A percentile compares a stretch with the other conserved stretches of the same genome.
phyloP scores from a whole-genome alignment of 1,284 basidiomycete species.

The Mrakiaceae sp. region DNA sequence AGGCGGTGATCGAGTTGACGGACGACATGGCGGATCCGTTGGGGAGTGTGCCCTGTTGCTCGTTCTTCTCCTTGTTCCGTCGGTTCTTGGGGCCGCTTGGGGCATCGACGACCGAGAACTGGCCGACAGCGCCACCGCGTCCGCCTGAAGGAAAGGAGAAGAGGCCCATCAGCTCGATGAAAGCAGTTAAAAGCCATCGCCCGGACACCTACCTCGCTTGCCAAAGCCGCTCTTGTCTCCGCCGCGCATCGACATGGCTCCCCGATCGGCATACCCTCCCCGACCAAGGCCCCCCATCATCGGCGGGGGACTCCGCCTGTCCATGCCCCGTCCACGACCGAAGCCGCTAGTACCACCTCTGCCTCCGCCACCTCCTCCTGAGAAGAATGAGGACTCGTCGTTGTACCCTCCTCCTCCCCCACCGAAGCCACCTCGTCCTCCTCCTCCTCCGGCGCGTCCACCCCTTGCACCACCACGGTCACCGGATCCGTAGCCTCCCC shows the following conservation, averaged over 20 bases:
- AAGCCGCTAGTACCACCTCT: not conserved
- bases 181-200: not conserved
- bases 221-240: constrained; percentile 13
- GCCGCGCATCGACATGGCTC: constrained; percentile 9
- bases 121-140: not conserved
- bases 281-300: not conserved
- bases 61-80: not conserved
- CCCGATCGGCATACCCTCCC: constrained; percentile 2
- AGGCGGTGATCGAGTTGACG: constrained; percentile 16
- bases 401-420: constrained; percentile 12
- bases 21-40: not conserved
- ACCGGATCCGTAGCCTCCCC: not conserved
- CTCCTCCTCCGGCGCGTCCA: not conserved
- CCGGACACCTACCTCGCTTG: constrained; percentile 4
- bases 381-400: not conserved
- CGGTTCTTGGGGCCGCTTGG: constrained; percentile 8
- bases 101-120: constrained; percentile 1
- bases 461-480: constrained; percentile 1
- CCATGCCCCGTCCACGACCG: not conserved
- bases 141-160: not conserved
- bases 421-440: constrained; percentile 1
- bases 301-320: constrained; percentile 10
- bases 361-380: not conserved
- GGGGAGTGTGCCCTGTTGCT: not conserved
- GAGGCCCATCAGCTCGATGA: not conserved